Evolutionary conservation across 768 basidiomycete species (phyloP).

Genomic region (Amanita rimosa): DNA sequence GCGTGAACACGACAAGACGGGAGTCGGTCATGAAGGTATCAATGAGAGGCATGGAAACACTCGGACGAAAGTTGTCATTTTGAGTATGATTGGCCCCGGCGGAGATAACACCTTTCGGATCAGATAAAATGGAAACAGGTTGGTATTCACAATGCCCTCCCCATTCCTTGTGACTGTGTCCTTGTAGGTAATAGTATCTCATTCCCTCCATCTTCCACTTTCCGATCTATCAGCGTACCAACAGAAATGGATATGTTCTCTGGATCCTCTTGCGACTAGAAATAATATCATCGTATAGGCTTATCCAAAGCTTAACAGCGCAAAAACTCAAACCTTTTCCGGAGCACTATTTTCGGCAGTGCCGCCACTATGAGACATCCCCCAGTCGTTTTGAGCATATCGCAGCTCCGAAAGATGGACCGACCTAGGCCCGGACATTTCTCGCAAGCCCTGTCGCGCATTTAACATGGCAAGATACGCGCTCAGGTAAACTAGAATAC

Average conservation of each 20-base stretch:
- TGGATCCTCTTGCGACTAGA: too few relatives aligned
- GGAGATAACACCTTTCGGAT: too few relatives aligned
- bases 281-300: too few relatives aligned
- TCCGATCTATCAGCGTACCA: slow-evolving; percentile 12
- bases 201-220: slow-evolving; percentile 2
- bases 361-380: slow-evolving; percentile 10
- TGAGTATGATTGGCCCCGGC: too few relatives aligned
- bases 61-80: too few relatives aligned
- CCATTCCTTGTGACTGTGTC: neutral
- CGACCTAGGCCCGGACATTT: slow-evolving; percentile 24
- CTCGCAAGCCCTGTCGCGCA: slow-evolving; percentile 29
- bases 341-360: slow-evolving; percentile 6
- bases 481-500: slow-evolving; percentile 38
- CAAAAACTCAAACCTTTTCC: slow-evolving; percentile 11
- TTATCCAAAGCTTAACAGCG: too few relatives aligned
- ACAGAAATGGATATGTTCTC: slow-evolving; percentile 10
- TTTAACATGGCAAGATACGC: slow-evolving; percentile 46
- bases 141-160: too few relatives aligned
- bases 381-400: neutral
- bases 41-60: too few relatives aligned
- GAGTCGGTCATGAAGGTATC: too few relatives aligned
- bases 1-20: too few relatives aligned
- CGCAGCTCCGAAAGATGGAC: slow-evolving; percentile 33
- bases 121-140: too few relatives aligned
- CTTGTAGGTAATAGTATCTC: neutral